Conservation (phyloP, 352 stramenopile species). For the Phytophthora pistaciae region DNA sequence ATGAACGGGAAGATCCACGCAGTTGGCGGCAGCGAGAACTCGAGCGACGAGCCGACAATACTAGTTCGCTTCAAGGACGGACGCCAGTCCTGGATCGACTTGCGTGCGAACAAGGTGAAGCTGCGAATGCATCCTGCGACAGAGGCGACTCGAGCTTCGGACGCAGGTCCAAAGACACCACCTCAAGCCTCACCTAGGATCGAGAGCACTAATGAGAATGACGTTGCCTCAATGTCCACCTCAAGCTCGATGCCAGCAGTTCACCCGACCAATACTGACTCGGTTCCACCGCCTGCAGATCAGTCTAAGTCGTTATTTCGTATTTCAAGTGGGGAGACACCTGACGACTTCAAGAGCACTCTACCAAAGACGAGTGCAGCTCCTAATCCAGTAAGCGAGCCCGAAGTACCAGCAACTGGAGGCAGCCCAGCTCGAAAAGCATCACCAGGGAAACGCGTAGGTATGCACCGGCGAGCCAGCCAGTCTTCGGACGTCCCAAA, state of each 20-base stretch:
- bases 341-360: neutral
- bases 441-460: neutral
- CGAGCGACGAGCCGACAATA: slow-evolving; percentile 16
- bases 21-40: neutral
- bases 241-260: neutral
- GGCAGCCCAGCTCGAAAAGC: slow-evolving; percentile 3
- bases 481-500: slow-evolving; percentile 11
- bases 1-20: slow-evolving; percentile 32
- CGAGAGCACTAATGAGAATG: neutral
- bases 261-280: neutral
- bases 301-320: neutral
- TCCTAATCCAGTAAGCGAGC: neutral
- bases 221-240: neutral
- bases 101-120: slow-evolving; percentile 36
- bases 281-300: neutral
- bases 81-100: slow-evolving; percentile 34
- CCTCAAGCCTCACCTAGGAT: neutral
- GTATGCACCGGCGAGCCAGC: slow-evolving; percentile 17
- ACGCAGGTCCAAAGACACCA: neutral
- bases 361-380: neutral
- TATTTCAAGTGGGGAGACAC: slow-evolving; percentile 10
- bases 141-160: neutral
- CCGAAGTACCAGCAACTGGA: neutral
- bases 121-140: slow-evolving; percentile 27
- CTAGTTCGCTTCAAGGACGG: slow-evolving; percentile 43